Evolutionary conservation across 805 yeast genomes (phyloP).

Genomic region (Starmerella kuoi): DNA sequence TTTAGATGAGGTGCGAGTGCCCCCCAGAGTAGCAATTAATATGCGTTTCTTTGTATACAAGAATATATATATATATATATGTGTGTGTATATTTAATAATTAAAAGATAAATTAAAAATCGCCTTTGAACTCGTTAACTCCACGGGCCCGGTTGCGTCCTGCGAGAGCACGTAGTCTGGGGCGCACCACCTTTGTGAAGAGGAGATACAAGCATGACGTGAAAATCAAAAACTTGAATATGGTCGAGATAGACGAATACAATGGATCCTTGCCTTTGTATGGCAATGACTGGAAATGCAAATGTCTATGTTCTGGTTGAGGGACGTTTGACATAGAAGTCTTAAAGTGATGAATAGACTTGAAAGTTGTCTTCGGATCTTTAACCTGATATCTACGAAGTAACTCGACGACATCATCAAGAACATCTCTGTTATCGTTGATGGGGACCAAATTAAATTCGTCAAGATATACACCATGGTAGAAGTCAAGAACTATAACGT

Average conservation of each 20-base stretch:
- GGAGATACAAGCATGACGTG: constrained; percentile 1
- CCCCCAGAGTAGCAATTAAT: no score
- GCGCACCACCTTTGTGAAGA: constrained; percentile 5
- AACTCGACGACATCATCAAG: constrained; percentile 10
- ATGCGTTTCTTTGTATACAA: no score
- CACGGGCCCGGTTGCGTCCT: background rate
- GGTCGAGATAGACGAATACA: background rate
- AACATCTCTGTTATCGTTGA: constrained; percentile 10
- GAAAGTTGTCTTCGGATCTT: constrained; percentile 10
- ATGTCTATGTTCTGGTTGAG: constrained; percentile 7
- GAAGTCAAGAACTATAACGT: constrained; percentile 18
- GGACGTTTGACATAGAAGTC: constrained; percentile 3
- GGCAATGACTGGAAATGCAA: constrained; percentile 10
- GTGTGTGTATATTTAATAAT: no score
- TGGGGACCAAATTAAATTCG: constrained; percentile 11
- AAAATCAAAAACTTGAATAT: constrained; percentile 1
- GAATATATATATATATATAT: no score
- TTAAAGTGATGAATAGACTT: constrained; percentile 10
- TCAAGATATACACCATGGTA: constrained; percentile 18
- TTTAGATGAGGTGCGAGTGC: no score
- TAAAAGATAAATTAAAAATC: no score
- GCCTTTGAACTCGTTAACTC: no score
- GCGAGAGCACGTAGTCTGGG: constrained; percentile 1
- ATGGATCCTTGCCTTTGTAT: no score
- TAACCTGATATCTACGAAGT: constrained; percentile 7